These are phyloP conservation scores for Apiotrichum gamsii DNA, from an alignment of 1,284 basidiomycete species.

Conservation along the genomic window DNA sequence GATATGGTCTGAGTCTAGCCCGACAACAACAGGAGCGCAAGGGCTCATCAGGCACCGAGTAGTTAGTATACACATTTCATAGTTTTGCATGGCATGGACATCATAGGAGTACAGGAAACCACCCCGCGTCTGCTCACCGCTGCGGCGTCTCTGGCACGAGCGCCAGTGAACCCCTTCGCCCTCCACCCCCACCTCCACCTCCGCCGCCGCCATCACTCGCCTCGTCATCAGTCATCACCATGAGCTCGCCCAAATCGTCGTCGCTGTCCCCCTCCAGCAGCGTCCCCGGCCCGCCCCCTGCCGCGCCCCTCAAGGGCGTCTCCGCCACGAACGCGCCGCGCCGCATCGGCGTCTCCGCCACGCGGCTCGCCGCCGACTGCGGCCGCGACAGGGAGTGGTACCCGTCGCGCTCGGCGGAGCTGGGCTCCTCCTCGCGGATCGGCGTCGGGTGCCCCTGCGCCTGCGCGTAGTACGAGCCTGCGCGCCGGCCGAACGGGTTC, in stretches of 20 bases:
- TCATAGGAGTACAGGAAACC: background rate
- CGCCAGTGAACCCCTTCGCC: background rate
- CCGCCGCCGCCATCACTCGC: conserved; percentile 12
- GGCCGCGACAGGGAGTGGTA: background rate
- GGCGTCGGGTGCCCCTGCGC: conserved; percentile 26
- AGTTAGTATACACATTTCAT: conserved; percentile 1
- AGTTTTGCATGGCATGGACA: background rate
- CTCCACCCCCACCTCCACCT: background rate
- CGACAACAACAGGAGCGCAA: background rate
- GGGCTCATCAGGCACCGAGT: background rate
- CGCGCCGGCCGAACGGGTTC: too few relatives aligned
- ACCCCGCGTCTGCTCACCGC: background rate
- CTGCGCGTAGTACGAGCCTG: too few relatives aligned
- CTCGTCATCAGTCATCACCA: conserved; percentile 44
- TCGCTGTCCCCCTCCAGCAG: background rate
- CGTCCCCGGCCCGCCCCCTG: background rate
- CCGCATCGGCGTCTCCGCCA: conserved; percentile 8
- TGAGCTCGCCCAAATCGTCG: conserved; percentile 32
- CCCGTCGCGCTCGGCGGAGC: conserved; percentile 2
- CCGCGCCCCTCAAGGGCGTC: conserved; percentile 1
- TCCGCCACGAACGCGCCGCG: background rate
- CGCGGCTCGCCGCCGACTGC: background rate
- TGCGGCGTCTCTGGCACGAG: conserved; percentile 29
- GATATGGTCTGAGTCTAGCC: background rate
- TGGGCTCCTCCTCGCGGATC: conserved; percentile 40